Evolutionary conservation across 768 basidiomycete genomes (phyloP).

Genomic region (Kwoniella heveanensis): DNA sequence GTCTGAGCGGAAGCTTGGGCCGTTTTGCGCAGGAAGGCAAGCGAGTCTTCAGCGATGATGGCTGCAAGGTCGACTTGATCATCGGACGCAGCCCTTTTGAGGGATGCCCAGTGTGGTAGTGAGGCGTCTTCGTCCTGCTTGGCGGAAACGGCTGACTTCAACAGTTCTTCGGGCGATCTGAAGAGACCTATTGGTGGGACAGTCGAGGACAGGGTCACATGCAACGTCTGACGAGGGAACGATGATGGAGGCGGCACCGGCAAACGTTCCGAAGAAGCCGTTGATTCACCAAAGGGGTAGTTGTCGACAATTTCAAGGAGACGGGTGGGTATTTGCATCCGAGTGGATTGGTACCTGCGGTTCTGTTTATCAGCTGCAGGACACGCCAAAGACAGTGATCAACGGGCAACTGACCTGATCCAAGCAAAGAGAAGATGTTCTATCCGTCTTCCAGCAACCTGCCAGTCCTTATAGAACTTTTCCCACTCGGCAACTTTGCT

Average conservation of each 20-base stretch:
- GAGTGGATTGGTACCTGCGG: conserved; percentile 33
- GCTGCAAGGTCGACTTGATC: background rate
- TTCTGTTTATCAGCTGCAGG: background rate
- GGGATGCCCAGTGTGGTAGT: background rate
- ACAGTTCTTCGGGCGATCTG: conserved; percentile 3
- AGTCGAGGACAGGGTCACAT: conserved; percentile 10
- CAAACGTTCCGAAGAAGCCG: conserved; percentile 21
- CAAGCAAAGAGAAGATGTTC: conserved; percentile 45
- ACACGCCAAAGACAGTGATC: background rate
- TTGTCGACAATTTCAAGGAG: conserved; percentile 29
- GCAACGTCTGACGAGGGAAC: conserved; percentile 30
- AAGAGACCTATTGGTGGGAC: background rate
- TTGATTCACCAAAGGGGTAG: conserved; percentile 33
- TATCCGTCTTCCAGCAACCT: conserved; percentile 21
- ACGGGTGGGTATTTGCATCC: conserved; percentile 26
- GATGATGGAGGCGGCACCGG: conserved; percentile 32
- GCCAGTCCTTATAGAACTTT: conserved; percentile 38
- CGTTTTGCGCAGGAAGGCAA: conserved; percentile 3
- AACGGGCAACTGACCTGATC: conserved; percentile 41
- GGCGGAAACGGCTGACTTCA: background rate
- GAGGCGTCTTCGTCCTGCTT: background rate
- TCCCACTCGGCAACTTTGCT: conserved; percentile 20
- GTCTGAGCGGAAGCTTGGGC: background rate
- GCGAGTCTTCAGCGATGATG: conserved; percentile 7
- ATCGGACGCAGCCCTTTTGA: background rate